Evolutionary conservation across 2,329 filamentous ascomycete genomes (phyloP).

Genomic region (Claviceps pusilla): DNA sequence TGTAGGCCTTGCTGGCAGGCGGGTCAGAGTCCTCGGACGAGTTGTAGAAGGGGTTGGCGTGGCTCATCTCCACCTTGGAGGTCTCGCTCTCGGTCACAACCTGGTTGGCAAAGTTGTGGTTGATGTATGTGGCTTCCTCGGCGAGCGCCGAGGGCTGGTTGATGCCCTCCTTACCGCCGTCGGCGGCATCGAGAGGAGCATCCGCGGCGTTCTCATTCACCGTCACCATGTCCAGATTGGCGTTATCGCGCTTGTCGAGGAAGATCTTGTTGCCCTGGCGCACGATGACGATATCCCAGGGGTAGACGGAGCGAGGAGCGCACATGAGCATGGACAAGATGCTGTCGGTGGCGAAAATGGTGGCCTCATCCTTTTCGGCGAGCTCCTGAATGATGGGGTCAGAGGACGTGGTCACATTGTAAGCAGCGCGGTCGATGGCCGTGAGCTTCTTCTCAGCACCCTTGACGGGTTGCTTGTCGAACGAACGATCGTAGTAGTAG

Average conservation of each 20-base stretch:
- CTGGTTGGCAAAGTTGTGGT: constrained; percentile 98
- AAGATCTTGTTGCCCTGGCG: constrained; percentile 93
- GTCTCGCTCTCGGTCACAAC: constrained; percentile 71
- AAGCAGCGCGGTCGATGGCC: constrained; percentile 82
- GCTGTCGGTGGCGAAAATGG: constrained; percentile 92
- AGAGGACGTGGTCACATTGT: constrained; percentile 93
- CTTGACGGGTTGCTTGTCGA: constrained; percentile 88
- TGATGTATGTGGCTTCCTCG: constrained; percentile 97
- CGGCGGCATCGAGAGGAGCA: constrained; percentile 77
- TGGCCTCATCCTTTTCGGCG: constrained; percentile 87
- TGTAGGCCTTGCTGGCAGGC: constrained; percentile 91
- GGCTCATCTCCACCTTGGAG: constrained; percentile 65
- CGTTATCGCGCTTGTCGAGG: constrained; percentile 95
- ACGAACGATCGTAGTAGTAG: constrained; percentile 93
- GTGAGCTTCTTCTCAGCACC: constrained; percentile 74
- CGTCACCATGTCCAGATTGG: constrained; percentile 89
- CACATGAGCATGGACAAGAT: constrained; percentile 99
- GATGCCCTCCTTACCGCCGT: constrained; percentile 84
- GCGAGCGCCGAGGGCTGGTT: constrained; percentile 89
- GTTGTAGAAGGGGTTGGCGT: constrained; percentile 97
- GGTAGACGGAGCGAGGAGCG: constrained; percentile 87
- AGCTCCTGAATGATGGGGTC: constrained; percentile 96
- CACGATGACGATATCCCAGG: constrained; percentile 92
- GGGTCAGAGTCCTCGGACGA: constrained; percentile 82
- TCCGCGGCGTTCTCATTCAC: constrained; percentile 98